These are phyloP conservation scores for Claviceps fusiformis DNA, from an alignment of 2,329 filamentous ascomycete genomes.

Conservation along the genomic window DNA sequence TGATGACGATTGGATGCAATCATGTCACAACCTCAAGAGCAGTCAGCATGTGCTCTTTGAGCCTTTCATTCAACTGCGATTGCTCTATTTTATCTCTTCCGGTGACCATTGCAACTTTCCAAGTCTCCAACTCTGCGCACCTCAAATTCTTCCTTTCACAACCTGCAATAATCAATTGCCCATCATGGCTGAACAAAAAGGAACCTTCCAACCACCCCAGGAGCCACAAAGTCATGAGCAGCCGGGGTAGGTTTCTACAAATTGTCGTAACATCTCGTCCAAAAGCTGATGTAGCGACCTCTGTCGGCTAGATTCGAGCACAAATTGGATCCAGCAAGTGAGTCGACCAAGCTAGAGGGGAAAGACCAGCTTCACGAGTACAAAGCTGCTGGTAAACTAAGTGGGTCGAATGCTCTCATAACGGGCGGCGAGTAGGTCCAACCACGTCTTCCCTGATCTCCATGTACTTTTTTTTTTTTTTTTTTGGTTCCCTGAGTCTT, in stretches of 20 bases:
- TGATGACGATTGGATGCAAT: neutral
- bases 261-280: neutral
- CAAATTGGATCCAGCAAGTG: constrained; percentile 24
- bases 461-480: too few relatives aligned
- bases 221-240: constrained; percentile 23
- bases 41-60: too few relatives aligned
- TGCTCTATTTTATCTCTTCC: neutral
- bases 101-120: neutral
- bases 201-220: constrained; percentile 21
- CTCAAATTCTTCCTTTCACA: neutral
- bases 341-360: constrained; percentile 27
- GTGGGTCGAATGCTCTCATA: constrained; percentile 36
- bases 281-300: neutral
- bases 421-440: constrained; percentile 39
- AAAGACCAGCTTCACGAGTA: constrained; percentile 24
- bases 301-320: constrained; percentile 18
- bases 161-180: neutral
- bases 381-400: constrained; percentile 32
- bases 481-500: neutral
- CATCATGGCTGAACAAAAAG: constrained; percentile 28
- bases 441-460: too few relatives aligned
- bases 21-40: neutral
- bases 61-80: neutral
- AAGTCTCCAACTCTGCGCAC: neutral
- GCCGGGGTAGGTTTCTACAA: constrained; percentile 19